A percentile compares a stretch with the other conserved stretches of the same genome.
These are phyloP conservation scores for Xylaria grammica DNA, from an alignment of 495 filamentous ascomycete species.

Conservation along the genomic window DNA sequence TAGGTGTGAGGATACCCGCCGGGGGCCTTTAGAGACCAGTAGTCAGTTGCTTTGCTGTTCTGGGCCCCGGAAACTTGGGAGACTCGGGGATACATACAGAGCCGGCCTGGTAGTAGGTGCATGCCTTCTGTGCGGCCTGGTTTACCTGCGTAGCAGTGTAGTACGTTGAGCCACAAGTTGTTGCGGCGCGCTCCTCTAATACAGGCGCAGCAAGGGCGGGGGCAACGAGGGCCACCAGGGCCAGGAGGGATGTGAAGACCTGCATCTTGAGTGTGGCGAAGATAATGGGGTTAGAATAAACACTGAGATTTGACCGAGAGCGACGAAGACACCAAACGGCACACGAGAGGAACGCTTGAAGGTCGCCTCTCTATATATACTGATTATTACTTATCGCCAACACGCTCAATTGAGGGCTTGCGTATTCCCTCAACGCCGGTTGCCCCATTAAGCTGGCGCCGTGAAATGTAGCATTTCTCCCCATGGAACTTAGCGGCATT, in stretches of 20 bases:
- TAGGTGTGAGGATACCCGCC: slow-evolving; percentile 65
- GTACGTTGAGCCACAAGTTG: slow-evolving; percentile 52
- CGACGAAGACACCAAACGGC: not conserved
- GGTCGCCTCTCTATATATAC: not conserved
- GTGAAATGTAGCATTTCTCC: slow-evolving; percentile 10
- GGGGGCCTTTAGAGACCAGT: slow-evolving; percentile 31
- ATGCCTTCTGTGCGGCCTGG: slow-evolving; percentile 36
- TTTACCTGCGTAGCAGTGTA: slow-evolving; percentile 52
- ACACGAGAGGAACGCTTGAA: not conserved
- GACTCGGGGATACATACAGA: slow-evolving; percentile 7
- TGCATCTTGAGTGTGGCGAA: slow-evolving; percentile 22
- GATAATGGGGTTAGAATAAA: not conserved
- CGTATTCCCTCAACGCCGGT: not conserved
- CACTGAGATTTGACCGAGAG: not conserved
- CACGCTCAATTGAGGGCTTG: not conserved
- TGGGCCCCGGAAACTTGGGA: not conserved
- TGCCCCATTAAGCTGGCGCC: slow-evolving; percentile 13
- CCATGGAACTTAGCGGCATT: not conserved
- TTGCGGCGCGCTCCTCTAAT: slow-evolving; percentile 36
- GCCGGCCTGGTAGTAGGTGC: slow-evolving; percentile 46
- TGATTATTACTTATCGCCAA: not conserved
- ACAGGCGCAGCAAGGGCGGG: slow-evolving; percentile 26
- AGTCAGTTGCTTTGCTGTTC: not conserved
- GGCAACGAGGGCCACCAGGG: slow-evolving; percentile 31
- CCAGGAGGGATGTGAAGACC: slow-evolving; percentile 26